Percentiles rank a stretch among this genome's conserved stretches.
These are phyloP conservation scores for Serendipita sp. DNA, from an alignment of 768 basidiomycete species.

Conservation along the genomic window DNA sequence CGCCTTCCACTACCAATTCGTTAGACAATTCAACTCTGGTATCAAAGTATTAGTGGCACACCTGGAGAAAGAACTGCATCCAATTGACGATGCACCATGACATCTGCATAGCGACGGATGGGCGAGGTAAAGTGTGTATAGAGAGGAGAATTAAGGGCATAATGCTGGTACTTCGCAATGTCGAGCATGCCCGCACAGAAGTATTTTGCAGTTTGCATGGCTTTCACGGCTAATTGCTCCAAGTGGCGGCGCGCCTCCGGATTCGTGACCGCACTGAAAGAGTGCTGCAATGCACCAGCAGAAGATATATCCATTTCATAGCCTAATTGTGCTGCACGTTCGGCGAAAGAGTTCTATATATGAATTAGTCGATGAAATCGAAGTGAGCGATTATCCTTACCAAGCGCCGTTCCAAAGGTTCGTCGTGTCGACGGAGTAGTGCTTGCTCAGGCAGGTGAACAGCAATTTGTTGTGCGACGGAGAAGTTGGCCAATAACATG, in stretches of 20 bases:
- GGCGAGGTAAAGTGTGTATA: slow-evolving; percentile 93
- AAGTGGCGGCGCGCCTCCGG: slow-evolving; percentile 62
- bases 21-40: not conserved
- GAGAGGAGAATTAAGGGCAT: slow-evolving; percentile 73
- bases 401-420: slow-evolving; percentile 79
- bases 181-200: slow-evolving; percentile 99
- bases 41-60: slow-evolving; percentile 19
- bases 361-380: not conserved
- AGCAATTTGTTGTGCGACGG: slow-evolving; percentile 85
- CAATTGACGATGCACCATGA: slow-evolving; percentile 91
- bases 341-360: slow-evolving; percentile 50
- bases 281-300: slow-evolving; percentile 67
- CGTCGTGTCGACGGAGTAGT: slow-evolving; percentile 87
- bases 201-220: slow-evolving; percentile 92
- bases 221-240: slow-evolving; percentile 70
- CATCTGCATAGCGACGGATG: slow-evolving; percentile 83
- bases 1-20: slow-evolving; percentile 26
- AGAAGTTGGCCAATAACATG: slow-evolving; percentile 83
- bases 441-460: slow-evolving; percentile 92
- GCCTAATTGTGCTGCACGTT: slow-evolving; percentile 73
- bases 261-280: slow-evolving; percentile 59
- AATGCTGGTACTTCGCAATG: slow-evolving; percentile 94
- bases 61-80: slow-evolving; percentile 69
- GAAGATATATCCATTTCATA: slow-evolving; percentile 67
- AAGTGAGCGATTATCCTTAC: slow-evolving; percentile 27